phyloP scores from a whole-genome alignment of 805 yeast genomes.

The Candida vartiovaarae region DNA sequence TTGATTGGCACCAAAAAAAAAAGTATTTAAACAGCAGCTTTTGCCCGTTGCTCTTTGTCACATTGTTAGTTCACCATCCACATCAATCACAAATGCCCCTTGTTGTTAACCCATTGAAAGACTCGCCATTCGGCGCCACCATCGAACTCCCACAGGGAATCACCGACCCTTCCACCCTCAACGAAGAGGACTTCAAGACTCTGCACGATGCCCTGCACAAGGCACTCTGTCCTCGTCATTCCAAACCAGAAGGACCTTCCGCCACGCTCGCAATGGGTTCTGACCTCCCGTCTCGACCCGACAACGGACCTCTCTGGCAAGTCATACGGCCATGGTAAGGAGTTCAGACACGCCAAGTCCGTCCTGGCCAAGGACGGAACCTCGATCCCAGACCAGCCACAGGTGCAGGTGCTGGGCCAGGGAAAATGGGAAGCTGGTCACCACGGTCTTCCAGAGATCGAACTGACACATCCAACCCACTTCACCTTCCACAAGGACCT shows the following conservation, averaged over 20 bases:
- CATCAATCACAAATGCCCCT: slow-evolving; percentile 3
- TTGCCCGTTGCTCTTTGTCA: too few relatives aligned
- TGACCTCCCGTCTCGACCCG: slow-evolving; percentile 78
- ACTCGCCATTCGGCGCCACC: slow-evolving; percentile 60
- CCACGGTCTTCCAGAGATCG: slow-evolving; percentile 47
- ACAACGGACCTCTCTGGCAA: slow-evolving; percentile 41
- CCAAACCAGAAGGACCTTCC: slow-evolving; percentile 62
- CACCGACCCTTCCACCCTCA: slow-evolving; percentile 65
- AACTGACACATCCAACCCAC: slow-evolving; percentile 79
- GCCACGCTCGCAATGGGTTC: slow-evolving; percentile 68
- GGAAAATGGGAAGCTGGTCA: slow-evolving; percentile 56
- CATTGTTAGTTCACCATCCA: neutral
- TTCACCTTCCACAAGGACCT: slow-evolving; percentile 68
- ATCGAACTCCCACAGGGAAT: slow-evolving; percentile 50
- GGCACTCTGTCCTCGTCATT: slow-evolving; percentile 64
- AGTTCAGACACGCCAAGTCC: slow-evolving; percentile 56
- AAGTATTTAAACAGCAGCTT: too few relatives aligned
- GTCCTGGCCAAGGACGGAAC: slow-evolving; percentile 77
- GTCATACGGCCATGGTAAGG: slow-evolving; percentile 81
- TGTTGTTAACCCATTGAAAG: slow-evolving; percentile 12
- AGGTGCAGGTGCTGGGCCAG: slow-evolving; percentile 86
- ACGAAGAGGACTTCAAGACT: slow-evolving; percentile 54
- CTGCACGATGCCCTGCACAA: slow-evolving; percentile 60
- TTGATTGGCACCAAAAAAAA: too few relatives aligned
- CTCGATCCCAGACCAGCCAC: slow-evolving; percentile 77